Percentiles rank a stretch among this genome's conserved stretches.
Evolutionary conservation across 257 asterid species (phyloP).

Genomic region (Solanum pinnatisectum): DNA sequence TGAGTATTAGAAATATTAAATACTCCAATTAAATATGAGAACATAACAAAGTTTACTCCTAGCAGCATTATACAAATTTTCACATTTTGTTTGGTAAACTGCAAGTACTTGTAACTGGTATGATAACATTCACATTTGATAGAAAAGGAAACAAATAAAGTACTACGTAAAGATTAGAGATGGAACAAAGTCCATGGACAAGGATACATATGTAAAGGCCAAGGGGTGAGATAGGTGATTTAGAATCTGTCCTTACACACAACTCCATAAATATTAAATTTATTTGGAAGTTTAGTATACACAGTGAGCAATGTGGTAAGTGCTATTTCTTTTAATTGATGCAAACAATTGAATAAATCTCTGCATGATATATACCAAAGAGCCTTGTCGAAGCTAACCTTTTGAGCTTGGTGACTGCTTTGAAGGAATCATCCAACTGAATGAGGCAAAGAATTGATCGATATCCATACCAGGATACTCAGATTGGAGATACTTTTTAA

Average conservation of each 20-base stretch:
- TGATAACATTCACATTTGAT: too few species aligned
- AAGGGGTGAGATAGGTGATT: too few species aligned
- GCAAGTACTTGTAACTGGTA: too few species aligned
- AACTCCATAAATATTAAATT: too few species aligned
- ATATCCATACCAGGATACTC: slow-evolving; percentile 46
- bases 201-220: too few species aligned
- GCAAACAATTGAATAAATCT: background rate
- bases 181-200: too few species aligned
- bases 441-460: slow-evolving; percentile 51
- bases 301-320: too few species aligned
- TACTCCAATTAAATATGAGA: background rate
- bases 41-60: background rate
- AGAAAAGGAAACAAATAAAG: background rate
- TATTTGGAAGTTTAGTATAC: too few species aligned
- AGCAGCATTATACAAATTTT: background rate
- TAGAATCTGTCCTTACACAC: too few species aligned
- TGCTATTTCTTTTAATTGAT: too few species aligned
- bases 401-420: background rate
- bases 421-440: slow-evolving; percentile 80
- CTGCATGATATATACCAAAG: background rate
- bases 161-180: too few species aligned
- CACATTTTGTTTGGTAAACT: background rate
- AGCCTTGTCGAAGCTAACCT: slow-evolving; percentile 27
- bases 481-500: slow-evolving; percentile 36
- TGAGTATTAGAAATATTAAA: background rate